Base-by-base conservation (phyloP, 2,329 filamentous ascomycete genomes). In the Calonectria ilicicola region DNA sequence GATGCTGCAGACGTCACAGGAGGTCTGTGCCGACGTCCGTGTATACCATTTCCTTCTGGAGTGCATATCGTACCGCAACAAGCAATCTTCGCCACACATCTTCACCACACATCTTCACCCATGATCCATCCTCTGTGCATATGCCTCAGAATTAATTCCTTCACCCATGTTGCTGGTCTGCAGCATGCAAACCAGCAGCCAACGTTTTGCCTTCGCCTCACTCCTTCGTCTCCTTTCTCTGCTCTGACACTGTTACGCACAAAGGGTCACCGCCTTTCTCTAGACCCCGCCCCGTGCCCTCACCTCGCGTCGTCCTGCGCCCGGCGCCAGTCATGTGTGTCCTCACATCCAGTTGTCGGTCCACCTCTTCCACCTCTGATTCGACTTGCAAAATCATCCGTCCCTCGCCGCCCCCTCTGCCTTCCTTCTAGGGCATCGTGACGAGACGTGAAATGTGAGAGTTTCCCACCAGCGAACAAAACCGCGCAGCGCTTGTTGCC, bases 281-380 rank as follows among this genome's bases (percentile, higher is more conserved):
- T 73, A 73, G 72, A 69, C 72, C 73, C 75, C 75, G 74, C 77
- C 74, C 47, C 44, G 49, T 62, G 64, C 47, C 73, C 65, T 64
- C 35, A 42, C 64, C 63, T 72, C 73, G 69, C 66, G 21, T 56
- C 69, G 38, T 62, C 65, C 75, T 72, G 72, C 70, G 74, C 75
- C 75, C 67, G 69, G 19, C 68, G 72, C 60, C 53, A 70, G 65
- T 77, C 76, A 77, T 78, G 72, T 78, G 76, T 75, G 66, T 67
- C 56, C 63, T 68, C 65, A 23, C 64, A 56, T 64, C 72, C 47
- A 64, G 58, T 46, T 63, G 38, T 67, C 69, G 62, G 56, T 53
- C 72, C 21, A 47, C 49, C 71, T n/a, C 51, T 47, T 53, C 72
- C 21, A 47, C 49, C 71, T n/a, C 51, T 47, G 46, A 65, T 38